Conservation (phyloP, 306 rosid genomes). For the Dicorynia guianensis region DNA sequence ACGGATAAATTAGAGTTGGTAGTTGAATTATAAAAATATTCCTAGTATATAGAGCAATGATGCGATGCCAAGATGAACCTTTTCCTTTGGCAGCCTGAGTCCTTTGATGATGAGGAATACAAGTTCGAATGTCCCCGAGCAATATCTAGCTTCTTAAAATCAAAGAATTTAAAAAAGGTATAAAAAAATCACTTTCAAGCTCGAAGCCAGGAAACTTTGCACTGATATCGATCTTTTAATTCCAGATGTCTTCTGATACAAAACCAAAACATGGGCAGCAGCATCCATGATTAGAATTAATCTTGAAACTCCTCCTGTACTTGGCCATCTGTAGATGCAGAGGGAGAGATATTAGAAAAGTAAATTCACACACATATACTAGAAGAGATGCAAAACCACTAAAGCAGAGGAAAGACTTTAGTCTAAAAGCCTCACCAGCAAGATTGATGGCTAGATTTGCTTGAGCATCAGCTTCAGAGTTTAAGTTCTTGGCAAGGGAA, state of each 20-base stretch:
- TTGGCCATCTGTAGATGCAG: constrained; percentile 72
- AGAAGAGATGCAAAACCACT: constrained; percentile 1
- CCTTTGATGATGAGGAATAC: no score
- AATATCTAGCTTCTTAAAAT: no score
- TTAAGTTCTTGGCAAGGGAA: constrained; percentile 59
- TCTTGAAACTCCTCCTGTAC: constrained; percentile 59
- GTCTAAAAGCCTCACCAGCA: constrained; percentile 63
- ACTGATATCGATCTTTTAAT: constrained; percentile 12
- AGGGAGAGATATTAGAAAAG: constrained; percentile 30
- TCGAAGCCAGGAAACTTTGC: background rate
- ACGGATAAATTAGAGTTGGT: no score
- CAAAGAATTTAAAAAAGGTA: no score
- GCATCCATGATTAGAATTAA: constrained; percentile 35
- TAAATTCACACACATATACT: constrained; percentile 2
- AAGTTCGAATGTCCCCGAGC: no score
- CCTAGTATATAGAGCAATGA: no score
- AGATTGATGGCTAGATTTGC: constrained; percentile 83
- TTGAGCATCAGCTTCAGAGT: constrained; percentile 90
- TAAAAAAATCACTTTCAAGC: background rate
- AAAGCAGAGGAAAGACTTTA: constrained; percentile 4
- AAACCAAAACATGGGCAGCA: constrained; percentile 35
- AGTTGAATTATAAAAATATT: no score
- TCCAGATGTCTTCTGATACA: constrained; percentile 12
- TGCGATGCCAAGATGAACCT: no score
- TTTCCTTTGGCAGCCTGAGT: no score